Evolutionary conservation across 345 rosid genomes (phyloP).

Genomic region (Ceriops decandra): DNA sequence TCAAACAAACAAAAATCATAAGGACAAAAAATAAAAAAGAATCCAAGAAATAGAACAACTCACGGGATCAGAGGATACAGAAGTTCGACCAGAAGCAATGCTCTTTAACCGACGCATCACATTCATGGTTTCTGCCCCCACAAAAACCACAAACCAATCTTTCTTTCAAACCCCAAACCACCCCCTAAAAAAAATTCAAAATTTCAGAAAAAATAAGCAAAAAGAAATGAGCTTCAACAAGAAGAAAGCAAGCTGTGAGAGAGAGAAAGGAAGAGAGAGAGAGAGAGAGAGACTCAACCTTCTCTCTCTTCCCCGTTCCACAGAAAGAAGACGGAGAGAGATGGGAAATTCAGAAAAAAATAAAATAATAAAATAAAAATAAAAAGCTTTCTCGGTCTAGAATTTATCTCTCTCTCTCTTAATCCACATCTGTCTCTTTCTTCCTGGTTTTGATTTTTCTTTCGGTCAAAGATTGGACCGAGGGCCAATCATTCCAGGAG

Average conservation of each 20-base stretch:
- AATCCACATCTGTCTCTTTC: background rate
- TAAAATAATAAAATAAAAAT: background rate
- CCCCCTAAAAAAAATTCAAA: background rate
- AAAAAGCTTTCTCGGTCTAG: no score
- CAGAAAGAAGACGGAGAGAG: background rate
- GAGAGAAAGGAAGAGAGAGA: constrained; percentile 11
- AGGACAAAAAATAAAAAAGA: background rate
- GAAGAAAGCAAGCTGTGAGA: constrained; percentile 14
- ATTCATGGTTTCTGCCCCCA: constrained; percentile 48
- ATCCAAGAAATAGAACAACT: constrained; percentile 10
- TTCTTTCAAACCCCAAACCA: background rate
- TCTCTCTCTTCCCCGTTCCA: constrained; percentile 33
- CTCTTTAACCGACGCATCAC: constrained; percentile 95
- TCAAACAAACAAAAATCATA: constrained; percentile 12
- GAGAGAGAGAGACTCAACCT: constrained; percentile 2
- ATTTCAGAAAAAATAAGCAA: background rate
- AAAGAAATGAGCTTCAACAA: background rate
- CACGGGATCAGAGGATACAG: constrained; percentile 80
- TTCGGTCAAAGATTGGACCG: constrained; percentile 44
- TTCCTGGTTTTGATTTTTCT: constrained; percentile 4
- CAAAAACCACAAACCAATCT: constrained; percentile 25
- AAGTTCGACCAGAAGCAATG: constrained; percentile 91
- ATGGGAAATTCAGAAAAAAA: background rate
- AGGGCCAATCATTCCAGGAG: constrained; percentile 49
- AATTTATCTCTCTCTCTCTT: constrained; percentile 4